A percentile compares a stretch with the other conserved stretches of the same genome.
Evolutionary conservation across 352 stramenopile species (phyloP).

Genomic region (Globisporangium ultimum): DNA sequence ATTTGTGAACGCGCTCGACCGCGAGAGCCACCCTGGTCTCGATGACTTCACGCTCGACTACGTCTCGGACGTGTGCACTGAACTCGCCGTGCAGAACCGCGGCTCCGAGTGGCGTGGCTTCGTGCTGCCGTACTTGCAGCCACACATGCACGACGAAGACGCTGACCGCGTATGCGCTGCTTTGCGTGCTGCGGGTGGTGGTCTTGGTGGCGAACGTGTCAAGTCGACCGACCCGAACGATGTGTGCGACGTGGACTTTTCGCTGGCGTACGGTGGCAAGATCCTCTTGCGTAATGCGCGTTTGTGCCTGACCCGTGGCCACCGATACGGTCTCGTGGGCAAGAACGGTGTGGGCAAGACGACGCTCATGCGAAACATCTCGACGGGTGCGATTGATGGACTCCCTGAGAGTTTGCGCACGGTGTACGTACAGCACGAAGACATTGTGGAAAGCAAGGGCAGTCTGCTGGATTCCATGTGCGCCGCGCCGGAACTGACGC

Average conservation of each 20-base stretch:
- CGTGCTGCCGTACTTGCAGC: constrained; percentile 49
- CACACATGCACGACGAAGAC: constrained; percentile 55
- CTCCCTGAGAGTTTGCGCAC: constrained; percentile 91
- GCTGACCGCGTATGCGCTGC: constrained; percentile 47
- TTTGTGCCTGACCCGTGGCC: constrained; percentile 92
- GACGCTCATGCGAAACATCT: constrained; percentile 92
- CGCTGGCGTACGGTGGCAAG: constrained; percentile 83
- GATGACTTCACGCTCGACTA: constrained; percentile 58
- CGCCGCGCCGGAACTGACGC: constrained; percentile 67
- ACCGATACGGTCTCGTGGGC: constrained; percentile 95
- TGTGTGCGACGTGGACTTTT: constrained; percentile 71
- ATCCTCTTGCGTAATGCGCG: constrained; percentile 97
- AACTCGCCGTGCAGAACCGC: constrained; percentile 55
- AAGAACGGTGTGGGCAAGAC: constrained; percentile 97
- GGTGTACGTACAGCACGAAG: constrained; percentile 96
- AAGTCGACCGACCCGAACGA: constrained; percentile 68
- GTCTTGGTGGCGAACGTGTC: constrained; percentile 44
- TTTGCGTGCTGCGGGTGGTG: constrained; percentile 44
- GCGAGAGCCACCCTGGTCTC: constrained; percentile 35
- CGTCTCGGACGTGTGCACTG: constrained; percentile 56
- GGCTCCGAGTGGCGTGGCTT: constrained; percentile 48
- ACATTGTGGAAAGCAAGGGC: constrained; percentile 90
- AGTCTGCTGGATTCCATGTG: constrained; percentile 62
- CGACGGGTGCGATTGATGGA: constrained; percentile 88
- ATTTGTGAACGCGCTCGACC: constrained; percentile 46